Percentiles rank a stretch among this genome's conserved stretches.
These are phyloP conservation scores for Skeletonema costatum DNA, from an alignment of 108 stramenopile genomes.

Conservation along the genomic window DNA sequence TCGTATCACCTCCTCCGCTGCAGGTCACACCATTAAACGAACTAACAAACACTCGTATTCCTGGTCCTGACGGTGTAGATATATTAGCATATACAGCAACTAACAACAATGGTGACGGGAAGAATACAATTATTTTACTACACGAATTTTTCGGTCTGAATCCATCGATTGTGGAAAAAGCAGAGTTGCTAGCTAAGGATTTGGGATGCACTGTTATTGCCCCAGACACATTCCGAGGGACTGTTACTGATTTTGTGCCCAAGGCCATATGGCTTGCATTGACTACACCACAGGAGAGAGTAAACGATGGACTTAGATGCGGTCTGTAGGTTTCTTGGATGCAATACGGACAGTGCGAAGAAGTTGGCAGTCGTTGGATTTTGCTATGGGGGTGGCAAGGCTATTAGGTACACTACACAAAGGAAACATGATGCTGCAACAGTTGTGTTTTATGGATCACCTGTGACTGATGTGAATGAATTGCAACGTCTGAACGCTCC, in stretches of 20 bases:
- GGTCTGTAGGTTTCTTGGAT: conserved; percentile 3
- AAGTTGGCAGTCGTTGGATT: conserved; percentile 2
- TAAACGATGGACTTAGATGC: conserved; percentile 34
- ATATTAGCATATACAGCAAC: background rate
- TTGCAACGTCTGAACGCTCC: background rate
- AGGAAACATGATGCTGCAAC: conserved; percentile 26
- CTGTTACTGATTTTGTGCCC: conserved; percentile 22
- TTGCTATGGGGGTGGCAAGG: conserved; percentile 32
- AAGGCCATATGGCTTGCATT: conserved; percentile 40
- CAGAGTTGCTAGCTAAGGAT: conserved; percentile 17
- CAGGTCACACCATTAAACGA: background rate
- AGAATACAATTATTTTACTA: conserved; percentile 13
- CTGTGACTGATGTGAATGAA: conserved; percentile 21
- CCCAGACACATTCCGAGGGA: conserved; percentile 34
- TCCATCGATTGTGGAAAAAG: conserved; percentile 13
- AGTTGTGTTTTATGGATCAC: conserved; percentile 36
- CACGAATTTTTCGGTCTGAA: conserved; percentile 40
- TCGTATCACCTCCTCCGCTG: background rate
- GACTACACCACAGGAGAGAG: conserved; percentile 33
- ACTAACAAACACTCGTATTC: background rate
- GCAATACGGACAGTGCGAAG: background rate
- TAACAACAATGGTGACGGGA: background rate
- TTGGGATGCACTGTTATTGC: conserved; percentile 26
- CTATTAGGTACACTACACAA: conserved; percentile 38
- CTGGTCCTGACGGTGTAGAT: background rate